phyloP scores from a whole-genome alignment of 495 filamentous ascomycete species.

The Trichoderma parareesei region DNA sequence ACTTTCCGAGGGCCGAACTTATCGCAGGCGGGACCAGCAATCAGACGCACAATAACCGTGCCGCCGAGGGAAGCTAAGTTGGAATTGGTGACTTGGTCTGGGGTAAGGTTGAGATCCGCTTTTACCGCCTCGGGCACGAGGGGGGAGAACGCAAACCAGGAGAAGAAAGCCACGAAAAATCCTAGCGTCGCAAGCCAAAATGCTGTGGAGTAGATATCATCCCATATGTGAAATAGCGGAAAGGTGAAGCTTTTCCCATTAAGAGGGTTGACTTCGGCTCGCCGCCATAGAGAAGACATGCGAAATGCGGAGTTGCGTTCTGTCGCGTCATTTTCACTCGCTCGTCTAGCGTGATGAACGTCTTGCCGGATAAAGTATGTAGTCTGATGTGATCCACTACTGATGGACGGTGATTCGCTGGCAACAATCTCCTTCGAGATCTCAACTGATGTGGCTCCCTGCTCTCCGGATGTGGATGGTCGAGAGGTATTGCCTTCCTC shows the following conservation, averaged over 20 bases:
- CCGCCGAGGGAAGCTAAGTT: slow-evolving; percentile 83
- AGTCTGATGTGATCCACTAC: not conserved
- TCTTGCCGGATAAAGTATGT: not conserved
- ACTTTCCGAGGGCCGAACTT: slow-evolving; percentile 72
- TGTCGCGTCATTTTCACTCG: not conserved
- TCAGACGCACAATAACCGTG: slow-evolving; percentile 81
- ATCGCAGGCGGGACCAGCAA: slow-evolving; percentile 80
- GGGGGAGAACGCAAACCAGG: not conserved
- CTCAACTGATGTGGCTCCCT: not conserved
- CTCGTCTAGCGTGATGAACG: not conserved
- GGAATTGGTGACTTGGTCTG: slow-evolving; percentile 74
- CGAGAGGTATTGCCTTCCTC: not conserved
- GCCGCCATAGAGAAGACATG: not conserved
- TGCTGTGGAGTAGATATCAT: not conserved
- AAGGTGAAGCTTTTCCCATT: not conserved
- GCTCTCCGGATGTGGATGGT: not conserved
- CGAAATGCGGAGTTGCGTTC: not conserved
- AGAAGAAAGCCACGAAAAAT: not conserved
- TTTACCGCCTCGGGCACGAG: not conserved
- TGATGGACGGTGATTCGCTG: not conserved
- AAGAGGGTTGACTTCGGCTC: slow-evolving; percentile 3
- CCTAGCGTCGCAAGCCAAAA: not conserved
- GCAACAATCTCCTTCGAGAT: not conserved
- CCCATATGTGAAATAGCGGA: not conserved
- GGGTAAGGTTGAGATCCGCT: slow-evolving; percentile 59